A percentile compares a stretch with the other conserved stretches of the same genome.
Evolutionary conservation across 225 moss, liverwort and hornwort genomes (phyloP).

Genomic region (Antitrichia curtipendula): DNA sequence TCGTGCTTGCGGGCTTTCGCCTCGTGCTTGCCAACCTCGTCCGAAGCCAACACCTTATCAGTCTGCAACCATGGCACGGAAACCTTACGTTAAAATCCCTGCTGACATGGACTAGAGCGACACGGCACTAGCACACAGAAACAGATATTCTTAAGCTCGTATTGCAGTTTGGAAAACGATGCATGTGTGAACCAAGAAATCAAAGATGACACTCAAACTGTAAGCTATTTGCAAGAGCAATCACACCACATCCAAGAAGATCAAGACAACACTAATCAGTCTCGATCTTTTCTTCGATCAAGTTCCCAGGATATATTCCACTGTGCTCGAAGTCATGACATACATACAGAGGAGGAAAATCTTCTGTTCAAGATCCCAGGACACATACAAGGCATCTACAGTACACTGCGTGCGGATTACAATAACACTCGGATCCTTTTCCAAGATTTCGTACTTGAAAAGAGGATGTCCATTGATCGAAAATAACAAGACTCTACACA

Average conservation of each 20-base stretch:
- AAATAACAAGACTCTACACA: neutral
- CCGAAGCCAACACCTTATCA: neutral
- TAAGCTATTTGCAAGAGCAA: neutral
- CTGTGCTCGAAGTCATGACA: neutral
- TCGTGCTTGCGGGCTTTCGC: neutral
- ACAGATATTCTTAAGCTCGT: neutral
- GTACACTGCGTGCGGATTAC: rapidly evolving
- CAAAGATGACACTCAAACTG: neutral
- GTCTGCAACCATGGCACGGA: neutral
- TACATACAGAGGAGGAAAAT: too few relatives aligned
- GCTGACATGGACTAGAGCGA: too few relatives aligned
- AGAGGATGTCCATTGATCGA: neutral
- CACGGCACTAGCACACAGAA: too few relatives aligned
- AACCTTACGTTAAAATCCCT: too few relatives aligned
- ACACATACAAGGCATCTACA: neutral
- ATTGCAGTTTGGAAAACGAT: neutral
- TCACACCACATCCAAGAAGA: neutral
- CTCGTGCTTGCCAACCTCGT: neutral
- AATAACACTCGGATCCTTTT: rapidly evolving
- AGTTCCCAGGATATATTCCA: too few relatives aligned
- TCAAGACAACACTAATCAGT: too few relatives aligned
- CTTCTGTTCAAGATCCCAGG: neutral
- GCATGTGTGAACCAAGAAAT: too few relatives aligned
- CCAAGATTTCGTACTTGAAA: neutral
- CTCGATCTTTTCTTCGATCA: too few relatives aligned